Evolutionary conservation across 2,329 filamentous ascomycete species (phyloP), one percentile per base, ranked within the genome.

Genomic region (Pseudogymnoascus sp.): DNA sequence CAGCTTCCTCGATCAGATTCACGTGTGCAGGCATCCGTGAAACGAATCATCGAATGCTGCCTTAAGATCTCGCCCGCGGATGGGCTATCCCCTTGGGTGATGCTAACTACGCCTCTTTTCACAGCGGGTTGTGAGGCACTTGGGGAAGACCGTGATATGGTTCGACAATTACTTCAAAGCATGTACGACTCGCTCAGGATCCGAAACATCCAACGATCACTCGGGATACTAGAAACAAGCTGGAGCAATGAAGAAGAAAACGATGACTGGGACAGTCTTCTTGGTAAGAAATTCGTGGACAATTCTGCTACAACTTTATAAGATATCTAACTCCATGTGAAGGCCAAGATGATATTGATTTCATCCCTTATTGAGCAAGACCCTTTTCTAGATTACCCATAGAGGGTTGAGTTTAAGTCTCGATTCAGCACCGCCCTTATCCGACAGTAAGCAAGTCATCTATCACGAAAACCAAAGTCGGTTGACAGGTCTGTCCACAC

Each of bases 21-120:
- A 36, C 25, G 28, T 3, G 63, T 68, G 1, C 67, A 68, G 19
- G 45, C 41, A 19, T 68, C 65, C 5, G 67, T 68, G 31, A 67
- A 72, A 64, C 73, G 71, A 48, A 78, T 79, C 57, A 68, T 79
- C 6, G 76, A 76, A 48, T 76, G 73, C 62, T 75, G 75, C 14
- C 70, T 70, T 5, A 70, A 73, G 43, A 78, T 79, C 62, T 71
- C 72, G 3, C 77, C 77, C 4, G 73, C 74, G 1, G 69, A 73
- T 14, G 75, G 75, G 6, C 69, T 78, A 4, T 77, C 76, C 60
- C 77, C 77, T 7, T 76, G 75, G 73, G 75, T 76, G 6, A 73
- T 79, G 68, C 69, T 78, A 14, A 78, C 77, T 19, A 79, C 77
- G 6, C 77, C 77, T 6, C 66, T 79, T 5, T 79, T 79, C 63